Conservation (phyloP, 768 basidiomycete genomes). For the Porphyrellus cyaneotinctus region DNA sequence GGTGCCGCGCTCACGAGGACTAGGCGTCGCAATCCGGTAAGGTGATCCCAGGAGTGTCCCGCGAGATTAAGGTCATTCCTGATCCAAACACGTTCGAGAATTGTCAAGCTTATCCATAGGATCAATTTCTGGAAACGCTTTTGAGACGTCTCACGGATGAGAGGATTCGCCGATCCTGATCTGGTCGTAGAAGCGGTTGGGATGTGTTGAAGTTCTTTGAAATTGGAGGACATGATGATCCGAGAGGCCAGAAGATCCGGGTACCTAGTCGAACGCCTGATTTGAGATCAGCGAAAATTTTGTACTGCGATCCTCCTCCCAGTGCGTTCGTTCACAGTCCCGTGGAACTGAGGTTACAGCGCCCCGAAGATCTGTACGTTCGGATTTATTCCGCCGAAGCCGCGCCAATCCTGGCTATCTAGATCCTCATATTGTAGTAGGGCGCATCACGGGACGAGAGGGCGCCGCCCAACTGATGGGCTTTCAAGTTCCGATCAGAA, state of each 20-base stretch:
- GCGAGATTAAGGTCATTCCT: conserved; percentile 37
- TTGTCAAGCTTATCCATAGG: too few species aligned
- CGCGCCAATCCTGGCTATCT: too few species aligned
- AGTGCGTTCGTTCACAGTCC: too few species aligned
- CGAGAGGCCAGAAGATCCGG: conserved; percentile 31
- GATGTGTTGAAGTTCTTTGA: conserved; percentile 28
- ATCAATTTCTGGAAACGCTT: conserved; percentile 42
- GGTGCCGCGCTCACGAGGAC: conserved; percentile 32
- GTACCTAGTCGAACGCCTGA: conserved; percentile 37
- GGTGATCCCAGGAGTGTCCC: conserved; percentile 57
- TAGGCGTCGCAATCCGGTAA: conserved; percentile 34
- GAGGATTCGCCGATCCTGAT: conserved; percentile 38
- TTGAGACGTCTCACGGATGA: conserved; percentile 1
- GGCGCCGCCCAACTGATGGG: too few species aligned
- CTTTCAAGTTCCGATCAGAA: too few species aligned
- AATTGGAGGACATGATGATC: conserved; percentile 39
- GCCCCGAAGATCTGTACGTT: too few species aligned
- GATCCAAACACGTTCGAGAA: conserved; percentile 41
- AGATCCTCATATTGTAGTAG: too few species aligned
- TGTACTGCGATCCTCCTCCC: conserved; percentile 32
- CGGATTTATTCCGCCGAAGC: too few species aligned
- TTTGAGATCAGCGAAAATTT: conserved; percentile 38
- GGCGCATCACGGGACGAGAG: too few species aligned
- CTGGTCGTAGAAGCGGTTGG: conserved; percentile 49
- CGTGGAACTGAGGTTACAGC: too few species aligned